Percentiles rank a stretch among this genome's conserved stretches.
phyloP scores from a whole-genome alignment of 2,329 filamentous ascomycete genomes.

The Colletotrichum graminicola region DNA sequence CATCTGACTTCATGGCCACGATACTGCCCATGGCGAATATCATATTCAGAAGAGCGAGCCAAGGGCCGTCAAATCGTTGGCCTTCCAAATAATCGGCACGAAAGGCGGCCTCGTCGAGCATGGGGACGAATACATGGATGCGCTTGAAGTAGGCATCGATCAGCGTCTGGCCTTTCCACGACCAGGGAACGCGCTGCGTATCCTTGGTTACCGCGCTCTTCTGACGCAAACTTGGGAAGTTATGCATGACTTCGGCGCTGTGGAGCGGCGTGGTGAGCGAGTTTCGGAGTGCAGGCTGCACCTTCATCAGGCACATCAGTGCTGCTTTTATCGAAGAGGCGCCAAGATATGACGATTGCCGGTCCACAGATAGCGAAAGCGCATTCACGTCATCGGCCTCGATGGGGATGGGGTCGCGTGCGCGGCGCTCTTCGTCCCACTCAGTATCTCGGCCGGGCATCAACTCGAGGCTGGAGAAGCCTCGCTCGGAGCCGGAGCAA shows the following conservation, averaged over 20 bases:
- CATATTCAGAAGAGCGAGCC: slow-evolving; percentile 81
- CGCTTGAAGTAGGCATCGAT: slow-evolving; percentile 83
- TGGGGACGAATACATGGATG: slow-evolving; percentile 78
- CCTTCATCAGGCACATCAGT: slow-evolving; percentile 76
- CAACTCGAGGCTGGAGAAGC: slow-evolving; percentile 71
- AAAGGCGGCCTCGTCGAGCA: slow-evolving; percentile 80
- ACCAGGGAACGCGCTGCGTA: slow-evolving; percentile 65
- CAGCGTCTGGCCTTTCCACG: slow-evolving; percentile 75
- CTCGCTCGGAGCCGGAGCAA: slow-evolving; percentile 63
- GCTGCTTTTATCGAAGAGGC: slow-evolving; percentile 82
- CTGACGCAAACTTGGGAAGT: slow-evolving; percentile 58
- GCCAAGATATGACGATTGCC: slow-evolving; percentile 75
- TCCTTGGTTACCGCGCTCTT: slow-evolving; percentile 60
- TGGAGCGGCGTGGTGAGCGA: slow-evolving; percentile 61
- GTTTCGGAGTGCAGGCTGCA: slow-evolving; percentile 61
- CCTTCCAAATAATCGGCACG: slow-evolving; percentile 66
- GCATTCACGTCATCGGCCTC: slow-evolving; percentile 72
- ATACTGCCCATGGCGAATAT: slow-evolving; percentile 82
- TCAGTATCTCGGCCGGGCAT: slow-evolving; percentile 74
- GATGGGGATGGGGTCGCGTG: slow-evolving; percentile 67
- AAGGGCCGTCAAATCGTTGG: slow-evolving; percentile 74
- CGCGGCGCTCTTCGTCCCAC: slow-evolving; percentile 74
- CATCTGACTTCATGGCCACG: slow-evolving; percentile 72
- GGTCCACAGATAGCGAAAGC: slow-evolving; percentile 70
- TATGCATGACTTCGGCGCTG: slow-evolving; percentile 60